phyloP scores from a whole-genome alignment of 2,329 filamentous ascomycete genomes.

The Aspergillus ibericus region DNA sequence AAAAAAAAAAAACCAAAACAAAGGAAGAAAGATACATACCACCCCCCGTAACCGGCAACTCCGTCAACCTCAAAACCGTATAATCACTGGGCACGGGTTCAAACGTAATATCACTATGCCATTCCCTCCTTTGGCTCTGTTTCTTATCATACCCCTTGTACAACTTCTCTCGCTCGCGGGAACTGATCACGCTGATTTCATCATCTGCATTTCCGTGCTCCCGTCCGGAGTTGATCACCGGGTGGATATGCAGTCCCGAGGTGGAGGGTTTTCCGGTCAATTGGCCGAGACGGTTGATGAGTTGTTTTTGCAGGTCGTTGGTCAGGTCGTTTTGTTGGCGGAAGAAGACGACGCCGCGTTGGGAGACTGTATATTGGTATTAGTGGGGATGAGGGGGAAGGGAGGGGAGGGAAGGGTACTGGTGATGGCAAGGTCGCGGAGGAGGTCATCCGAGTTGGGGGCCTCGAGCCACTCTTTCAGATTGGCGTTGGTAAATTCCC shows the following conservation, averaged over 20 bases:
- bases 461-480: slow-evolving; percentile 51
- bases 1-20: too few species aligned
- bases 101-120: slow-evolving; percentile 54
- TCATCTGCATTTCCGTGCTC: slow-evolving; percentile 50
- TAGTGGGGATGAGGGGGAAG: neutral
- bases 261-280: slow-evolving; percentile 50
- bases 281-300: slow-evolving; percentile 51
- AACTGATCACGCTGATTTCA: slow-evolving; percentile 53
- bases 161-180: slow-evolving; percentile 39
- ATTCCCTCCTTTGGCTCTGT: slow-evolving; percentile 39
- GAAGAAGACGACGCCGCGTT: slow-evolving; percentile 57
- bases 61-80: slow-evolving; percentile 46
- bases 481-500: slow-evolving; percentile 47
- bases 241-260: slow-evolving; percentile 50
- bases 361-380: slow-evolving; percentile 43
- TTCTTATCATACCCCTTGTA: slow-evolving; percentile 35
- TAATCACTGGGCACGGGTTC: slow-evolving; percentile 51
- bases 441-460: slow-evolving; percentile 36
- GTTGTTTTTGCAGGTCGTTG: slow-evolving; percentile 54
- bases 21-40: slow-evolving; percentile 23
- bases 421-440: slow-evolving; percentile 38
- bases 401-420: slow-evolving; percentile 18
- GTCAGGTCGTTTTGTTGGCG: slow-evolving; percentile 52
- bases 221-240: slow-evolving; percentile 50
- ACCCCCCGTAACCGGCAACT: slow-evolving; percentile 45